phyloP scores from a whole-genome alignment of 2,329 filamentous ascomycete species.

The Arachnopeziza araneosa region DNA sequence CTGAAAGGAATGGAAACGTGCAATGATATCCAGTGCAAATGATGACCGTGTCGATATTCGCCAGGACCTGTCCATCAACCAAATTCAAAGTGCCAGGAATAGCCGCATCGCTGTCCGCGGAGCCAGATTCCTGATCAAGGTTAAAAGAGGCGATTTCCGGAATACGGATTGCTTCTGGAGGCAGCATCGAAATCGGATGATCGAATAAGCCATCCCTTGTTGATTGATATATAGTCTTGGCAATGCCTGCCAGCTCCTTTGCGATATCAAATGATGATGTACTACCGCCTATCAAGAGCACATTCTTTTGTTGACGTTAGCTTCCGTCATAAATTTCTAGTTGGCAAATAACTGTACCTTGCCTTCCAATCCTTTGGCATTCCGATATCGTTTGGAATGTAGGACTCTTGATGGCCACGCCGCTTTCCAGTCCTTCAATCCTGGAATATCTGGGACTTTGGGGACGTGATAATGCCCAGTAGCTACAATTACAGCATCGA shows the following conservation, averaged over 20 bases:
- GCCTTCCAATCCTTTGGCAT: conserved; percentile 47
- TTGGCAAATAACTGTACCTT: conserved; percentile 30
- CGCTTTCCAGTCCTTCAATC: conserved; percentile 50
- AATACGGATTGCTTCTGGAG: conserved; percentile 1
- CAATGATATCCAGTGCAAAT: conserved; percentile 64
- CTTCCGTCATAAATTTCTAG: background rate
- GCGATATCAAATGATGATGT: conserved; percentile 39
- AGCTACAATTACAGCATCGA: conserved; percentile 62
- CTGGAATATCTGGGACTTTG: conserved; percentile 51
- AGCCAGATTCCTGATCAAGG: background rate
- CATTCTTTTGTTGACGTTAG: conserved; percentile 31
- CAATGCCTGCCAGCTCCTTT: conserved; percentile 17
- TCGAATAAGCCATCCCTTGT: conserved; percentile 8
- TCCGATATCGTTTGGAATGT: conserved; percentile 68
- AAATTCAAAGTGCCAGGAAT: conserved; percentile 48
- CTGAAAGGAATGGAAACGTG: conserved; percentile 56
- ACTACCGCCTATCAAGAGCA: conserved; percentile 48
- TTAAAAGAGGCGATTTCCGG: conserved; percentile 2
- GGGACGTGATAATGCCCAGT: conserved; percentile 62
- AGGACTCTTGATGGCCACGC: conserved; percentile 45
- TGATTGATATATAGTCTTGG: conserved; percentile 10
- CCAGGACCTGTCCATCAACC: conserved; percentile 44
- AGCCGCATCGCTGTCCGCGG: conserved; percentile 11
- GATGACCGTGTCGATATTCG: conserved; percentile 54
- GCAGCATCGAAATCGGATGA: conserved; percentile 6